A percentile compares a stretch with the other conserved stretches of the same genome.
phyloP scores from a whole-genome alignment of 352 stramenopile genomes.

The Pythium coloratum region DNA sequence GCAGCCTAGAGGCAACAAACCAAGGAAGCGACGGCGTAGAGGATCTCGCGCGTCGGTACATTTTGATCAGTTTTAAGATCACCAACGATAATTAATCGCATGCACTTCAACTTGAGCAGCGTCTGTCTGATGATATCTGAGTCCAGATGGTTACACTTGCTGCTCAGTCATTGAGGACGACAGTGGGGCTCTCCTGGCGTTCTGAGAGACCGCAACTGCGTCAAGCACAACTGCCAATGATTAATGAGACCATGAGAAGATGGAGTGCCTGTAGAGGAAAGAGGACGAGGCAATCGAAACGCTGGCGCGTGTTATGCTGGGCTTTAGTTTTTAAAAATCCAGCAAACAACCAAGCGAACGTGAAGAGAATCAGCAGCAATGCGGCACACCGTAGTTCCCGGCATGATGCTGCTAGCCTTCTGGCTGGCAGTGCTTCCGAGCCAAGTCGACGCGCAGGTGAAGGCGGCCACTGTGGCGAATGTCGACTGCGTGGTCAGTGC shows the following conservation, averaged over 20 bases:
- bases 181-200: too few species aligned
- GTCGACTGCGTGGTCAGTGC: constrained; percentile 6
- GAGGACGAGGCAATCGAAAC: background rate
- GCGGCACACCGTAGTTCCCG: background rate
- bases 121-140: too few species aligned
- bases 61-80: too few species aligned
- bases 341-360: background rate
- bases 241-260: background rate
- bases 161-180: too few species aligned
- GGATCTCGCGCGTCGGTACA: too few species aligned
- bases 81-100: too few species aligned
- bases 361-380: background rate
- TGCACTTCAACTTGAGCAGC: too few species aligned
- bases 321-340: background rate
- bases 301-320: background rate
- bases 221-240: too few species aligned
- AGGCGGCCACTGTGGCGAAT: background rate
- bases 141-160: too few species aligned
- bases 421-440: background rate
- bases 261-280: background rate
- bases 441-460: background rate
- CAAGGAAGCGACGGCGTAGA: background rate
- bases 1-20: background rate
- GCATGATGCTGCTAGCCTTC: background rate
- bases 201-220: too few species aligned